Evolutionary conservation across 78 protist genomes (phyloP), one percentile per base, ranked within the genome.

Genomic region (Planoprotostelium fungivorum): DNA sequence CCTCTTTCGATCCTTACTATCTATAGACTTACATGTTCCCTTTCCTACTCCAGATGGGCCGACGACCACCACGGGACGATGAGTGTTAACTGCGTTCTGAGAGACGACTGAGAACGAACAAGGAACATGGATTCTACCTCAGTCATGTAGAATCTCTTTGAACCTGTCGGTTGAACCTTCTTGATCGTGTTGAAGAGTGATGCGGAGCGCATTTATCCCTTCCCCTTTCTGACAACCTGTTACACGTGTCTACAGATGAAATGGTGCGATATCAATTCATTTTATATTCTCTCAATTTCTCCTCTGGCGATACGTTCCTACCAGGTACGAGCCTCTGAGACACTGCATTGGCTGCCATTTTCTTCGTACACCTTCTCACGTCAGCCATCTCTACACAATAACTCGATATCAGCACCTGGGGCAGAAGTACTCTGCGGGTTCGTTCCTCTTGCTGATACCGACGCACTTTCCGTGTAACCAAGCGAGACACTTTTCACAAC

Each of bases 1-100:
- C 36, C 1, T 28, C 1, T 88, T 34, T 88, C 5, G 37, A 85
- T 85, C 16, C 5, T 85, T 5, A 85, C 16, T 5, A 36, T 5
- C 5, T 25, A 36, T 35, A 16, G 16, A 85, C 88, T 29, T 87
- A 94, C 96, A 87, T 29, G 96, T 94, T 89, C 96, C 96, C 85
- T 94, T 94, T 37, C 96, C 96, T 38, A 90, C 96, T 63, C 96
- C 96, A 1, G 93, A 89, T 37, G 96, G 96, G 31, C 96, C 96
- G 38, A 91, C 85, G 28, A 94, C 85, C 9, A 94, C 88, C 51
- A 94, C 89, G 63, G 95, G 95, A 51, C 73, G 73, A 16, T 25
- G 73, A 51, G n/a, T n/a, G n/a, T n/a, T n/a, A n/a, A n/a, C n/a
- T n/a, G n/a, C n/a, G n/a, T n/a, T n/a, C n/a, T n/a, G n/a, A n/a